phyloP scores from a whole-genome alignment of 768 basidiomycete species.

The Megacollybia marginata region DNA sequence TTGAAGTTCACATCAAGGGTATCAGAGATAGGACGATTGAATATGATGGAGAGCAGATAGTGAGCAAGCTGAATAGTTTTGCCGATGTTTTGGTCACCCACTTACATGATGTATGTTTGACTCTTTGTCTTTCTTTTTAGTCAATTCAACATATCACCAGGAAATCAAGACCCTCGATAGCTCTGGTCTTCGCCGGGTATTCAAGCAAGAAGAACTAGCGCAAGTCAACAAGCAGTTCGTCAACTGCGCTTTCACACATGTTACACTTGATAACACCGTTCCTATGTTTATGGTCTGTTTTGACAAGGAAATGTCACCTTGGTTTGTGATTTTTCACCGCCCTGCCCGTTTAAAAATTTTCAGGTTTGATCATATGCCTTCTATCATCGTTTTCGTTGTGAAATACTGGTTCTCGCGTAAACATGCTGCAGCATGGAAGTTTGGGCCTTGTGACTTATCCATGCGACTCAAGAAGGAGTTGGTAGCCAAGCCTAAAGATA shows the following conservation, averaged over 20 bases:
- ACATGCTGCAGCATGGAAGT: constrained; percentile 22
- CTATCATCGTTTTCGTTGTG: constrained; percentile 18
- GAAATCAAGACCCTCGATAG: constrained; percentile 20
- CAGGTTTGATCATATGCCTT: neutral
- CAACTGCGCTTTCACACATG: constrained; percentile 12
- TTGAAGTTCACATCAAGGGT: constrained; percentile 35
- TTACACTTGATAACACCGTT: constrained; percentile 15
- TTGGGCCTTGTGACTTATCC: constrained; percentile 18
- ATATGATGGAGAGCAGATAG: constrained; percentile 33
- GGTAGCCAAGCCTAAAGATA: no score
- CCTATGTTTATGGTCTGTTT: constrained; percentile 15
- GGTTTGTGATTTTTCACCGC: constrained; percentile 7
- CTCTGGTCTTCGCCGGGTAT: constrained; percentile 14
- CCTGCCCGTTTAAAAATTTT: neutral
- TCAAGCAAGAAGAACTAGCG: constrained; percentile 18
- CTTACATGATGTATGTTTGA: constrained; percentile 14
- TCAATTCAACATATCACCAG: constrained; percentile 5
- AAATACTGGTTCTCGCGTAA: constrained; percentile 16
- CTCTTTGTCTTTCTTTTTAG: neutral
- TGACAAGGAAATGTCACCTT: constrained; percentile 13
- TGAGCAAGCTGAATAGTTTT: constrained; percentile 18
- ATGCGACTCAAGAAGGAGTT: neutral
- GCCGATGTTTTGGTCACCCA: constrained; percentile 20
- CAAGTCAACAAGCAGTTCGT: constrained; percentile 12
- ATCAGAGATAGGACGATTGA: constrained; percentile 50